These are phyloP conservation scores for Phoma herbarum DNA, from an alignment of 2,329 filamentous ascomycete genomes.

Conservation along the genomic window DNA sequence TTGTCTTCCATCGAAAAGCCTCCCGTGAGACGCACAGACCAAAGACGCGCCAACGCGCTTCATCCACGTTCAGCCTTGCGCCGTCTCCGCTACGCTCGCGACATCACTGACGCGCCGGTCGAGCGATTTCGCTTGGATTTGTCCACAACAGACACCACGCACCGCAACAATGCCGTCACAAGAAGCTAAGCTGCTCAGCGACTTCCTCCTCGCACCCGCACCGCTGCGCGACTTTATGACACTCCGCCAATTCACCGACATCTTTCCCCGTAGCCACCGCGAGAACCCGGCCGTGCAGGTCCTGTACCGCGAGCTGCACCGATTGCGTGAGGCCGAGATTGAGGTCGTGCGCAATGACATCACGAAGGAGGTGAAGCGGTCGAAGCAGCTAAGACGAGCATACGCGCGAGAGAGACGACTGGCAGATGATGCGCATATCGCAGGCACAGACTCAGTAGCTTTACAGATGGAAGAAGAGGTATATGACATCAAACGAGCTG, in stretches of 20 bases:
- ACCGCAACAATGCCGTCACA: conserved; percentile 69
- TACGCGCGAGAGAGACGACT: conserved; percentile 64
- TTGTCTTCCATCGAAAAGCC: conserved; percentile 12
- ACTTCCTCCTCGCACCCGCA: conserved; percentile 81
- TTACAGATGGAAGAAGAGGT: conserved; percentile 64
- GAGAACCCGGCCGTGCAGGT: conserved; percentile 71
- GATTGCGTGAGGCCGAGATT: conserved; percentile 73
- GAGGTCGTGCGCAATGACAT: conserved; percentile 74
- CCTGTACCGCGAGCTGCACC: conserved; percentile 82
- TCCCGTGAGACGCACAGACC: conserved; percentile 32
- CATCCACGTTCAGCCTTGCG: conserved; percentile 21
- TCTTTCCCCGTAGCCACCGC: conserved; percentile 76
- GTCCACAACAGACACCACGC: conserved; percentile 2
- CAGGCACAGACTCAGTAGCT: conserved; percentile 65
- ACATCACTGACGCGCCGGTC: conserved; percentile 29
- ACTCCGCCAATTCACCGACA: conserved; percentile 75
- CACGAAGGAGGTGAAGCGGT: conserved; percentile 68
- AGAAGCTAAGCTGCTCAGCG: conserved; percentile 76
- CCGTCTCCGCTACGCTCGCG: conserved; percentile 12
- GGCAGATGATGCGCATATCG: conserved; percentile 63
- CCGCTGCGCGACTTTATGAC: conserved; percentile 77
- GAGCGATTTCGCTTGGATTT: not conserved
- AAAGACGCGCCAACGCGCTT: conserved; percentile 34
- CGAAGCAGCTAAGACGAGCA: conserved; percentile 66
- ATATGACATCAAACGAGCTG: not conserved